Base-by-base conservation (phyloP, 352 stramenopile species). In the Elongisporangium senticosum region DNA sequence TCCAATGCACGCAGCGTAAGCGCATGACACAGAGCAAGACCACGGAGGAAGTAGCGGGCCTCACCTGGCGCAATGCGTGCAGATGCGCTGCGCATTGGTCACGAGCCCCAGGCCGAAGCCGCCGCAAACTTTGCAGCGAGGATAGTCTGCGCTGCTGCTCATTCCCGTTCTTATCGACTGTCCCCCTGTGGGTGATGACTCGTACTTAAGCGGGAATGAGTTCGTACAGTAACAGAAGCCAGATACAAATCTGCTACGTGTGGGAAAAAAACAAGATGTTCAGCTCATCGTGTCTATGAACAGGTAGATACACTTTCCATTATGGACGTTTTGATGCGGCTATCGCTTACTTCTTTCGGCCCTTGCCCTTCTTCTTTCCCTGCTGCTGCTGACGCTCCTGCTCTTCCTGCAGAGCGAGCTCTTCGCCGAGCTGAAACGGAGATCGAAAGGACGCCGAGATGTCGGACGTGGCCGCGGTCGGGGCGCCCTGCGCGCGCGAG, bases 361-460 rank as follows among this genome's bases (percentile, higher is more conserved):
- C 24, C 47, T 79, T 79, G 51, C 40, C 49, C 53, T 79, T 88
- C 65, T 86, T 87, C 67, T 86, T 87, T 56, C 62, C 60, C 28
- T 74, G 59, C 55, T 68, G 62, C 51, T 68, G 55, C 43, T 69
- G 57, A 53, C 79, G 75, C 60, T 77, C 77, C 19, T 74, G 64
- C 56, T 93, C 83, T 62, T 93, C 83, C 69, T 92, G 76, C 7
- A 61, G 64, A 24, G 81, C 79, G 20, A 93, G 67, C 56, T 95
- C 82, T 58, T 93, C 82, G n/a, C 77, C 83, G 49, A 93, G 60
- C 56, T 93, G 79, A 52, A 83, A 69, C 10, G 86, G 71, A 47
- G 80, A 90, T 47, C 77, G 74, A 73, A 93, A 93, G 7, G 84
- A 91, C 17, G 80, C 61, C 24, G 78, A 74, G 58, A 95, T 76